A percentile compares a stretch with the other conserved stretches of the same genome.
These are phyloP conservation scores for Coffea eugenioides DNA, from an alignment of 257 asterid species.

Conservation along the genomic window DNA sequence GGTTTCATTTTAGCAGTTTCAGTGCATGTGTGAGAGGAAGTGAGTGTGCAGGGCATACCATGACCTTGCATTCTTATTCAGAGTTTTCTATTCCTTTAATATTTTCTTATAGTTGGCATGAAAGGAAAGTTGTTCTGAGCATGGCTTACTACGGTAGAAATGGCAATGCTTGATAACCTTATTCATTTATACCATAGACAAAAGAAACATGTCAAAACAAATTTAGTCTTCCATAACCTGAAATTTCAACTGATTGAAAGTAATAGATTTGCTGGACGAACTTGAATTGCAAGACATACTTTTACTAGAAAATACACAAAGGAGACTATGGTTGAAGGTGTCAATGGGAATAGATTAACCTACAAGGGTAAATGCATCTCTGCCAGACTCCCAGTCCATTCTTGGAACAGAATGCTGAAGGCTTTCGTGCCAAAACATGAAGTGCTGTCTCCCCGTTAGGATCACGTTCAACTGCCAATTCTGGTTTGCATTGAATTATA, in stretches of 20 bases:
- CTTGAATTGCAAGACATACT: too few relatives aligned
- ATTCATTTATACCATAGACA: background rate
- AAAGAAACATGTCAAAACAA: background rate
- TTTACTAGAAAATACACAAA: too few relatives aligned
- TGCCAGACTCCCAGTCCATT: constrained; percentile 26
- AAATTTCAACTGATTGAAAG: background rate
- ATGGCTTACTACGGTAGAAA: background rate
- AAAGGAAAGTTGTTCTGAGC: background rate
- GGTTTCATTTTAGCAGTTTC: background rate
- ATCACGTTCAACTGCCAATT: constrained; percentile 31
- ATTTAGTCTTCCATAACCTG: background rate
- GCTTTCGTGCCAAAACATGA: constrained; percentile 35
- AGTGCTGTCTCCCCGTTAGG: constrained; percentile 35
- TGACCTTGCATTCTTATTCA: background rate
- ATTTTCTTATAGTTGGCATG: background rate
- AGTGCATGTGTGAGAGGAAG: background rate
- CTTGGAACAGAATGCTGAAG: constrained; percentile 28
- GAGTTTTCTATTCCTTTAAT: background rate
- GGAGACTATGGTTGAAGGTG: background rate
- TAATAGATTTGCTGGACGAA: background rate
- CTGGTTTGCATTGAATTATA: constrained; percentile 28
- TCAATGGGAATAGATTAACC: constrained; percentile 10
- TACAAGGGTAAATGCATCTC: constrained; percentile 24
- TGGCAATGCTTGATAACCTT: background rate
- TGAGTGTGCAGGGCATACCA: background rate